Conservation (phyloP, 164 flowering plant species). For the Chimonanthus praecox region DNA sequence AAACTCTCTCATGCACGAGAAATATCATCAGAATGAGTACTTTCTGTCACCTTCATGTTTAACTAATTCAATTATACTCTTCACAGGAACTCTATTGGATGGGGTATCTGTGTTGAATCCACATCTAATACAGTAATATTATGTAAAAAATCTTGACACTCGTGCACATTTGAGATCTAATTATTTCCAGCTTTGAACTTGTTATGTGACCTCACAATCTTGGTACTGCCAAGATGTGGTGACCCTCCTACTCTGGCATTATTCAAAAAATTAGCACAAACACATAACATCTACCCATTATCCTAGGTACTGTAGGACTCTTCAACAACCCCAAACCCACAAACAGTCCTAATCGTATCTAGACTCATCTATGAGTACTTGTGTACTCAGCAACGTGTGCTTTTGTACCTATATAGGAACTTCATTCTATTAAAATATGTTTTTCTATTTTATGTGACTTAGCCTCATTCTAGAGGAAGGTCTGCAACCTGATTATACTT, state of each 20-base stretch:
- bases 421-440: not conserved
- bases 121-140: not conserved
- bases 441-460: not conserved
- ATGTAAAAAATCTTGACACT: not conserved
- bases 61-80: too few species aligned
- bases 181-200: too few species aligned
- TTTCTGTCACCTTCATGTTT: not conserved
- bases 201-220: too few species aligned
- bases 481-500: not conserved
- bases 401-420: too few species aligned
- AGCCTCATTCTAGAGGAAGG: too few species aligned
- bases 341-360: too few species aligned
- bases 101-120: not conserved
- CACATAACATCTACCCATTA: too few species aligned
- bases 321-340: too few species aligned
- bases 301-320: too few species aligned
- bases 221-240: too few species aligned
- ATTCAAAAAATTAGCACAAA: too few species aligned
- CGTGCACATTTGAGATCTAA: not conserved
- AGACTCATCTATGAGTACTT: not conserved
- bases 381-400: not conserved
- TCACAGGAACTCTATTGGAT: not conserved
- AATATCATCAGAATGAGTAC: not conserved
- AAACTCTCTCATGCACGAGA: not conserved
- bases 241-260: too few species aligned